Conservation (phyloP, 345 rosid genomes). For the Arabidopsis arenosa region DNA sequence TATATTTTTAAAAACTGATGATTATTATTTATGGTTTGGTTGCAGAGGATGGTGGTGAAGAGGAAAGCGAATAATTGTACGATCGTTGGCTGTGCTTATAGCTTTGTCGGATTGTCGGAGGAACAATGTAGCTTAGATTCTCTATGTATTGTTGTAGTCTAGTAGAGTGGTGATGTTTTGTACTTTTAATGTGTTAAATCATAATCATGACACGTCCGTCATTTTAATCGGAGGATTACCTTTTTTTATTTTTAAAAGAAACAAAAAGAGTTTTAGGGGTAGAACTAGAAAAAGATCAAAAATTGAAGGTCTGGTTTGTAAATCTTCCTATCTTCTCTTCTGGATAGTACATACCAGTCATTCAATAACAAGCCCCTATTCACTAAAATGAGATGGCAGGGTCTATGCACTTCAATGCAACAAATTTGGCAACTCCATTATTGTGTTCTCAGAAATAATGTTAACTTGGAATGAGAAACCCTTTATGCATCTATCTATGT, state of each 20-base stretch:
- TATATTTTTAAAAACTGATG: background rate
- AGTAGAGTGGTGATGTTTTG: no score
- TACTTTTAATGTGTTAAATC: no score
- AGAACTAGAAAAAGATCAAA: background rate
- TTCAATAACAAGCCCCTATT: background rate
- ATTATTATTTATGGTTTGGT: background rate
- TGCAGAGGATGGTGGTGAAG: constrained; percentile 35
- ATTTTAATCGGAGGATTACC: background rate
- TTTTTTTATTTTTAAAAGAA: background rate
- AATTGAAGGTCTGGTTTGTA: background rate
- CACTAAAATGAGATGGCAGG: background rate
- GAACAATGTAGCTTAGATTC: no score
- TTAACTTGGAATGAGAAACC: constrained; percentile 5
- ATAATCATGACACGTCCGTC: no score
- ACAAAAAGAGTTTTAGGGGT: background rate
- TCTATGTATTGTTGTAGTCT: no score
- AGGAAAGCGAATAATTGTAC: constrained; percentile 19
- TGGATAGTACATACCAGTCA: no score
- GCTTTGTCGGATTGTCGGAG: no score
- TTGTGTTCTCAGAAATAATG: background rate
- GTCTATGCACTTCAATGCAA: background rate
- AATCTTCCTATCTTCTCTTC: background rate
- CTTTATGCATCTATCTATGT: background rate
- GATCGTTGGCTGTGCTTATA: background rate
- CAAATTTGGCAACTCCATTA: background rate